Conservation (phyloP, 805 yeast genomes). For the Peterozyma toletana region DNA sequence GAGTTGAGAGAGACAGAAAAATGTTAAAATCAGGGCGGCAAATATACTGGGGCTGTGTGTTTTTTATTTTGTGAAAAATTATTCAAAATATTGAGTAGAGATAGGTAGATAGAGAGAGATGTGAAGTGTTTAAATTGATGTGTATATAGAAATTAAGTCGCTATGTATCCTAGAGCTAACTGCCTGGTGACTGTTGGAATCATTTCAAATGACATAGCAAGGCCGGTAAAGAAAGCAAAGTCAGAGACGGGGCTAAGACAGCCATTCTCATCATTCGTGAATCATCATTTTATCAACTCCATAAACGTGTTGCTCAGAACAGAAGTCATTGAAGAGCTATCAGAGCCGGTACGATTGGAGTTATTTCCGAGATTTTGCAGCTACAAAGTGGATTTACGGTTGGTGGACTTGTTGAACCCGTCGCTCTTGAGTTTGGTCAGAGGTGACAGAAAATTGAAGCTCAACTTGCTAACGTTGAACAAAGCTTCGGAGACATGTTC, state of each 20-base stretch:
- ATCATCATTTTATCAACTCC: constrained; percentile 20
- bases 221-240: no score
- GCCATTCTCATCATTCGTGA: constrained; percentile 4
- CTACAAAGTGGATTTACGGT: neutral
- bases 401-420: neutral
- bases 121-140: no score
- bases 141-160: no score
- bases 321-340: neutral
- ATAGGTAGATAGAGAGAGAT: no score
- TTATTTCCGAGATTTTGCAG: neutral
- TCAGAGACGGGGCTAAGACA: no score
- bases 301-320: constrained; percentile 15
- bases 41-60: no score
- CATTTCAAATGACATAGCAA: neutral
- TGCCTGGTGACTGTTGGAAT: constrained; percentile 12
- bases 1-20: no score
- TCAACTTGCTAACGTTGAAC: neutral
- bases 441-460: neutral
- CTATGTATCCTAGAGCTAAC: constrained; percentile 9
- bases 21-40: no score
- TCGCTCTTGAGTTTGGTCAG: neutral
- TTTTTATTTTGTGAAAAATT: no score
- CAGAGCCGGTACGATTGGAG: neutral
- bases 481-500: neutral
- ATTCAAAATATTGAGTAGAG: no score